Conservation (phyloP, 208 protist species). For the Acanthamoeba sp. region DNA sequence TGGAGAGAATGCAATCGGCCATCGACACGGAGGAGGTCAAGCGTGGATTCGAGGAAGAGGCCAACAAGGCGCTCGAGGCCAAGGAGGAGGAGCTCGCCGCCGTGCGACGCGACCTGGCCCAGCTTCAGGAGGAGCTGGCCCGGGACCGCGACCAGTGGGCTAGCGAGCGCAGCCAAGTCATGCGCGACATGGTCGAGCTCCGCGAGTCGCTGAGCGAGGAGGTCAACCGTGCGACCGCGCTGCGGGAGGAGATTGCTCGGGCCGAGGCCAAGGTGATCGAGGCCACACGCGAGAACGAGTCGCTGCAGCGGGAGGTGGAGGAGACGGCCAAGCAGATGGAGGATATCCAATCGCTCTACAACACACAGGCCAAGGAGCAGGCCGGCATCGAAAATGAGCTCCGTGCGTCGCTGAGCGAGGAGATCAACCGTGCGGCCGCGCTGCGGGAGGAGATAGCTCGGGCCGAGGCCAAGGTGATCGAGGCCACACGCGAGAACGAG, state of each 20-base stretch:
- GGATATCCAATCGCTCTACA: neutral
- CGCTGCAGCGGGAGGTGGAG: neutral
- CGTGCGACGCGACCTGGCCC: neutral
- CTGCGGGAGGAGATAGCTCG: neutral
- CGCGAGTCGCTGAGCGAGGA: neutral
- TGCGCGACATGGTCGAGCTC: neutral
- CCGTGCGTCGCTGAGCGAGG: neutral
- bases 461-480: neutral
- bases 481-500: neutral
- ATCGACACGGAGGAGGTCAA: neutral
- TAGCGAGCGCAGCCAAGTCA: neutral
- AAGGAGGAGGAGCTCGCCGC: neutral
- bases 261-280: neutral
- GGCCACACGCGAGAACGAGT: neutral
- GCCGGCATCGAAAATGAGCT: neutral
- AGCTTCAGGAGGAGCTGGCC: neutral
- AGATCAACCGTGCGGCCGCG: neutral
- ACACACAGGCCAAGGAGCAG: conserved; percentile 3
- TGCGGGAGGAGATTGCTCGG: neutral
- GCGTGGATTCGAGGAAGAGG: neutral
- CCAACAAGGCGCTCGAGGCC: neutral
- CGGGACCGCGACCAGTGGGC: neutral
- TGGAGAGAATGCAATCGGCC: neutral
- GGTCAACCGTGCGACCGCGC: neutral
- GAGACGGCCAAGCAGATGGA: conserved; percentile 12